Evolutionary conservation across 805 yeast genomes (phyloP), one percentile per base, ranked within the genome.

Genomic region (Candida anglica): DNA sequence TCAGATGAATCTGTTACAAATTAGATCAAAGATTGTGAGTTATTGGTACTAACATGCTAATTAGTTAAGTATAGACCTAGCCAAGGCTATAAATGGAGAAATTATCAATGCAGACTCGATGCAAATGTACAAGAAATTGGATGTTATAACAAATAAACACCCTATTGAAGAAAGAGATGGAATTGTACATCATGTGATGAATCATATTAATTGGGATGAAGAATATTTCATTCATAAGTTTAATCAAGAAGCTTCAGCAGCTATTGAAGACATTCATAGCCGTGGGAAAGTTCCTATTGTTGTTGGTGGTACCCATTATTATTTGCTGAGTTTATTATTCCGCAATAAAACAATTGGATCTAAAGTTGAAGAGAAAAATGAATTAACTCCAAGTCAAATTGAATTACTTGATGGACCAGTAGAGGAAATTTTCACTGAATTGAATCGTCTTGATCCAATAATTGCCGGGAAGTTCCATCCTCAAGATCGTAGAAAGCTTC

Each of bases 261-360:
- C 75, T 13, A 83, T 89, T 6, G 70, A 73, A 0, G 84, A 79
- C 20, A 80, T 91, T 8, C 81, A 80, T 39, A 36, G 53, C 0
- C 53, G 83, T 15, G 85, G 85, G 0, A 88, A 87, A 48, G 46
- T 83, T 1, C 97, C 98, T 0, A 84, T 93, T 3, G 55, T 93
- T 0, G 93, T 93, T 1, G 98, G 98, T 4, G 98, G 98, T 0
- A 93, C 98, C 0, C 97, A 89, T 52, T 93, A 93, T 56, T 93
- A 93, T 53, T 63, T 87, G 23, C 96, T 86, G 56, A 77, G 85
- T 6, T 53, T 91, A 6, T 52, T 86, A 6, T 86, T 89, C 52
- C 68, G 73, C 25, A 86, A 87, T 48, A 78, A 77, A 38, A 79
- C 85, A 0, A 70, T 83, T 5, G 71, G 69, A 3, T 54, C 63